Percentiles rank a stretch among this genome's conserved stretches.
These are phyloP conservation scores for Theileria sp. DNA, from an alignment of 169 alveolate genomes.

Conservation along the genomic window DNA sequence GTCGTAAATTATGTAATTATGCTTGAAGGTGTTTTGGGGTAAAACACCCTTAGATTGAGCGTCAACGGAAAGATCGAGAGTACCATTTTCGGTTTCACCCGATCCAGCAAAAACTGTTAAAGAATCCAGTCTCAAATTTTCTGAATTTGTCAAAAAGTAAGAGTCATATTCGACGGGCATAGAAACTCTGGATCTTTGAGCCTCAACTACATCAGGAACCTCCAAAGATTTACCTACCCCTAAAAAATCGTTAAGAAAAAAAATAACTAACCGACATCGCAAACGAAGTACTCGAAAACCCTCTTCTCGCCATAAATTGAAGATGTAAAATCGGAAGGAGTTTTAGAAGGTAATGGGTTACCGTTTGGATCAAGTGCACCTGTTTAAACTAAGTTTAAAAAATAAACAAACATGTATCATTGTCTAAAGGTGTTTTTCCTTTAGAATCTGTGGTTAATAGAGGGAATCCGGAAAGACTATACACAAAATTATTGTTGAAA, in stretches of 20 bases:
- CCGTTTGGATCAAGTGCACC: constrained; percentile 51
- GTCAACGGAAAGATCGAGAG: constrained; percentile 54
- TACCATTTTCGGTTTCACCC: constrained; percentile 29
- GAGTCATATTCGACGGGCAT: constrained; percentile 81
- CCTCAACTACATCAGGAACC: constrained; percentile 63
- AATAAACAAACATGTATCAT: constrained; percentile 15
- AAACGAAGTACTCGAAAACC: constrained; percentile 82
- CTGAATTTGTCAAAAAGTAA: constrained; percentile 73
- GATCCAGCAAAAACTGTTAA: constrained; percentile 37
- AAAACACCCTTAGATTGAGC: constrained; percentile 80
- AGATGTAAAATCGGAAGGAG: constrained; percentile 35
- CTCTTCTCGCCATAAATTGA: constrained; percentile 78
- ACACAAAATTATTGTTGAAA: neutral
- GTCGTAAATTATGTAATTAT: constrained; percentile 83
- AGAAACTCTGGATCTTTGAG: constrained; percentile 56
- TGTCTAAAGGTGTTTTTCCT: constrained; percentile 14
- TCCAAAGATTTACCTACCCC: constrained; percentile 69
- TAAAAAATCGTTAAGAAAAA: neutral
- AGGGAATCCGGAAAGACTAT: constrained; percentile 35
- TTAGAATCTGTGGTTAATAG: constrained; percentile 23
- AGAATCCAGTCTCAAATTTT: constrained; percentile 71
- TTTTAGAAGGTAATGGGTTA: constrained; percentile 29
- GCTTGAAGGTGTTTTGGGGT: constrained; percentile 84
- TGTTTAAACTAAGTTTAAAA: neutral
- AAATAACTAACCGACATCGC: constrained; percentile 81